Evolutionary conservation across 257 asterid genomes (phyloP), one percentile per base, ranked within the genome.

Genomic region (Euphrasia confusa): DNA sequence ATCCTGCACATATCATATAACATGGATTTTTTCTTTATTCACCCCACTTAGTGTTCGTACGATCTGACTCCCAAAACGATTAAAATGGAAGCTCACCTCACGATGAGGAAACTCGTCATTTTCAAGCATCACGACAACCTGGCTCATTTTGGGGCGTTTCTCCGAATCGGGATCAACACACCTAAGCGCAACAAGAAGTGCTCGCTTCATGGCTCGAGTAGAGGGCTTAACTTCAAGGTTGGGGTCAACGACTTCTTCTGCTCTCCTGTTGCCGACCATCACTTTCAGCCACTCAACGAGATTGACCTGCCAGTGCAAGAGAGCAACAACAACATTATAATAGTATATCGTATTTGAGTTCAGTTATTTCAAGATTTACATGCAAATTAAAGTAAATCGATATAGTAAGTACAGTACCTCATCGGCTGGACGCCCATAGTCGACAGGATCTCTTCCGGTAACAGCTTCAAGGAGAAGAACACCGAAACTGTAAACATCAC

Each of bases 231-330:
- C 81, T 75, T 86, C 96, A 39, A 91, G 86, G 73, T 64, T 74
- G 54, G 92, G 79, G 79, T 88, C 96, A 70, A 84, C 93, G 32
- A 91, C 95, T 80, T 88, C 98, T 76, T 91, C 98, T 0, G 97
- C 89, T 78, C 89, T 76, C 74, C 96, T 75, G 68, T 70, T 81
- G 58, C 96, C 98, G 2, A 91, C 98, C 98, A 91, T 91, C 90
- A 80, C 75, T 80, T 91, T 91, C 58, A 91, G 83, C 98, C 98
- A 91, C 82, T 91, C 98, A 27, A 91, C 98, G 52, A 91, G 98
- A 81, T 88, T 82, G 66, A 89, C 97, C 98, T 88, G 81, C 56
- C 66, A 63, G 24, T 33, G 14, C 42, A 35, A 35, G 8, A 35
- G 42, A 35, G 42, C 42, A 35, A 33, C 40, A 33, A 7, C 60